These are phyloP conservation scores for Barnettozyma vustinii DNA, from an alignment of 805 yeast species.

Conservation along the genomic window DNA sequence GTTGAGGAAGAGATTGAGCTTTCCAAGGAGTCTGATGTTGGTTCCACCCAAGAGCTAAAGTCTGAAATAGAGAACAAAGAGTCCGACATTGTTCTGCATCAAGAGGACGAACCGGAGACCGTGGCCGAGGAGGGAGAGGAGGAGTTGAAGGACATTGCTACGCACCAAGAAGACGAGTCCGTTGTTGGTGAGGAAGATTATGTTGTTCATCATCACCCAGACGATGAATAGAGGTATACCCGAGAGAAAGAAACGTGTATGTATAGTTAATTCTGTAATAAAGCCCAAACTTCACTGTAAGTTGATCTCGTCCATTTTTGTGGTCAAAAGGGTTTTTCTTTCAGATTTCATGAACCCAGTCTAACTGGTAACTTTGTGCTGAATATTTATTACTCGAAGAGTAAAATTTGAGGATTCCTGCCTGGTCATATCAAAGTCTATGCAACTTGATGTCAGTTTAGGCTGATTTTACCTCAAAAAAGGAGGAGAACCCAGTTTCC, in stretches of 20 bases:
- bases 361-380: too few relatives aligned
- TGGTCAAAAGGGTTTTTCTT: neutral
- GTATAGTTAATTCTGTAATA: neutral
- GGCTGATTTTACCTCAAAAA: too few relatives aligned
- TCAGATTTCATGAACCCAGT: too few relatives aligned
- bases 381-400: too few relatives aligned
- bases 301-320: neutral
- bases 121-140: conserved; percentile 2
- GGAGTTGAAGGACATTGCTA: conserved; percentile 3
- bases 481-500: too few relatives aligned
- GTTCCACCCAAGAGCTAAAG: neutral
- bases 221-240: neutral
- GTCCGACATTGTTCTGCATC: neutral
- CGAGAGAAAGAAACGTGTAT: neutral
- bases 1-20: conserved; percentile 4
- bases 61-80: neutral
- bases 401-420: too few relatives aligned
- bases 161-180: conserved; percentile 6
- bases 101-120: neutral
- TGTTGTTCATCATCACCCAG: conserved; percentile 10
- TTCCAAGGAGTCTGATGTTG: neutral
- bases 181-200: neutral
- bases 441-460: too few relatives aligned
- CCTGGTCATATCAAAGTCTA: too few relatives aligned
- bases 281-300: neutral